A percentile compares a stretch with the other conserved stretches of the same genome.
Evolutionary conservation across 345 rosid species (phyloP).

Genomic region (Salix exigua): DNA sequence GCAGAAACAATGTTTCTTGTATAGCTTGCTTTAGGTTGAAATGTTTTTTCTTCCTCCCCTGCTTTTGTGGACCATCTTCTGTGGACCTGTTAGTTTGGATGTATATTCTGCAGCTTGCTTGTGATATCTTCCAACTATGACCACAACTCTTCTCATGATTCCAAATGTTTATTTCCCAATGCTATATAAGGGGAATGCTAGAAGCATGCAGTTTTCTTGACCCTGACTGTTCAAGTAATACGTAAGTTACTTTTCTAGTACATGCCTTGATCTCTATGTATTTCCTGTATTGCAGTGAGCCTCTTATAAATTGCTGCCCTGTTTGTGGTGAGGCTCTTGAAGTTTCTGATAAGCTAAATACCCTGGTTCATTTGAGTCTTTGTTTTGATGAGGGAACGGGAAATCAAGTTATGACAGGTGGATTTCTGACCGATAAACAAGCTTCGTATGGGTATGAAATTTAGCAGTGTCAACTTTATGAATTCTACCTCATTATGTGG

Average conservation of each 20-base stretch:
- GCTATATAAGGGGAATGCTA: not conserved
- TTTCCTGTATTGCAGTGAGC: conserved; percentile 50
- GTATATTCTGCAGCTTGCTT: not conserved
- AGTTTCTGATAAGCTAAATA: conserved; percentile 64
- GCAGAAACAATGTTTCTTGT: not conserved
- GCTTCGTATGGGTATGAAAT: conserved; percentile 80
- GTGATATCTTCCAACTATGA: not conserved
- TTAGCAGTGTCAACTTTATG: not conserved
- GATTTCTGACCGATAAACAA: conserved; percentile 89
- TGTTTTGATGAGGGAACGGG: conserved; percentile 98
- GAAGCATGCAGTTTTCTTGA: not conserved
- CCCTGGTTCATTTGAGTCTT: conserved; percentile 81
- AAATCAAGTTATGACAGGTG: conserved; percentile 89
- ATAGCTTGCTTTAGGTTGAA: not conserved
- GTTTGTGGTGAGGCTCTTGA: conserved; percentile 83
- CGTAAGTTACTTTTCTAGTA: not conserved
- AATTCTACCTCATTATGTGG: not conserved
- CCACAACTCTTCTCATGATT: not conserved
- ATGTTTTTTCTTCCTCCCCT: not conserved
- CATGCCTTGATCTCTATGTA: not conserved
- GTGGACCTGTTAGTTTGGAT: not conserved
- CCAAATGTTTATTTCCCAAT: not conserved
- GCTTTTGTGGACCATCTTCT: not conserved
- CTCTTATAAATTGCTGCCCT: conserved; percentile 76
- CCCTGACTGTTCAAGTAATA: not conserved